Conservation (phyloP, 1,284 basidiomycete genomes). For the Gomphus bonarii region DNA sequence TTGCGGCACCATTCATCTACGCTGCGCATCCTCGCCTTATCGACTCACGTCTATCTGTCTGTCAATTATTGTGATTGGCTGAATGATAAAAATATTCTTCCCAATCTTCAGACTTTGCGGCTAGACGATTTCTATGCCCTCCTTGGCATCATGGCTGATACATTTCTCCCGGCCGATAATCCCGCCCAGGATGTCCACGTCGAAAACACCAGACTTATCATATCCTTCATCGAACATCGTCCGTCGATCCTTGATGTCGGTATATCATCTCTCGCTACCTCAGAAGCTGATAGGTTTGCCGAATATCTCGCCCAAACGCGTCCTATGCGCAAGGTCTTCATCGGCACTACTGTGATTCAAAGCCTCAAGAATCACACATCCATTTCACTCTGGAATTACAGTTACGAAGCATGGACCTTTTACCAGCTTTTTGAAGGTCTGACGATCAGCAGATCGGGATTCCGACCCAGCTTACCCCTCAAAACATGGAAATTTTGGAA, state of each 20-base stretch:
- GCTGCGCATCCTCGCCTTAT: neutral
- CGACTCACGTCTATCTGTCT: neutral
- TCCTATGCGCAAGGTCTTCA: neutral
- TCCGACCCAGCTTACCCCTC: neutral
- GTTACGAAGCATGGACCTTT: constrained; percentile 1
- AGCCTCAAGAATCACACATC: neutral
- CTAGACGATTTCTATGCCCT: neutral
- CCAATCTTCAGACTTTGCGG: neutral
- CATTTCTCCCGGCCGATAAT: neutral
- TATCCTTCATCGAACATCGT: neutral
- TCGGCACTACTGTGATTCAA: neutral
- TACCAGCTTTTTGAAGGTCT: neutral
- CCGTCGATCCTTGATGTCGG: neutral
- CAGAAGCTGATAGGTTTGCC: neutral
- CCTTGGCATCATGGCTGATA: neutral
- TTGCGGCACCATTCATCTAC: neutral
- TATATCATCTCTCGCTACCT: neutral
- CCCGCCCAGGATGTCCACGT: neutral
- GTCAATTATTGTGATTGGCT: neutral
- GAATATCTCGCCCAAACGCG: neutral
- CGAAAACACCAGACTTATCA: neutral
- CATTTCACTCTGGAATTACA: neutral
- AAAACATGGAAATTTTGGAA: neutral
- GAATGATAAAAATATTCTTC: neutral
- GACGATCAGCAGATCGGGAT: neutral